Base-by-base conservation (phyloP, 2,329 filamentous ascomycete species). In the Fusarium coffeatum region DNA sequence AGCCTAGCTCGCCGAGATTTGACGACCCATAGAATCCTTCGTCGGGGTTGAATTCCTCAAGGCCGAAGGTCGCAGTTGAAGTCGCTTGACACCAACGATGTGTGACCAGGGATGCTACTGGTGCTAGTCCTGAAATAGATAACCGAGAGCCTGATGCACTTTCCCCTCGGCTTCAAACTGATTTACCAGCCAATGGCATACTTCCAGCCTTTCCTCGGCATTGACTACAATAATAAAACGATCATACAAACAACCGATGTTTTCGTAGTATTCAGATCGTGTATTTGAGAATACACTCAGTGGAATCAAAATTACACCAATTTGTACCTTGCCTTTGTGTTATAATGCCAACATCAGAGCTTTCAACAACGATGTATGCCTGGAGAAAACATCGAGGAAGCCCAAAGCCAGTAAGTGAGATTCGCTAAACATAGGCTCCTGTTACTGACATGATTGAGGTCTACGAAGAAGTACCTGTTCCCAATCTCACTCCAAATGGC, bases 321-420 rank as follows among this genome's bases (percentile, higher is more conserved):
- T 4, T 37, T 11, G 5, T 6, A n/a, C 9, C 16, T n/a, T 10
- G 16, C 18, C n/a, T 28, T 28, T 28, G 11, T n/a, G 9, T 6
- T 12, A 27, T 27, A 11, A 61, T 61, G 58, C 5, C 37, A 13
- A 18, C n/a, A 0, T n/a, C n/a, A 2, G 20, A 43, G 10, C 11
- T 30, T 9, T 49, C 64, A 16, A 16, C 40, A 11, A 76, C 76
- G 5, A 80, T 81, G 79, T 67, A 71, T 48, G 79, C 77, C 1
- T 81, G 79, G 79, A 73, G 76, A 41, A 79, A 79, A 60, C 76
- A 80, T 49, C 73, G 65, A 55, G 79, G 78, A 45, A 76, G 72
- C 30, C 72, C 71, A 3, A 65, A 62, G 8, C 67, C 67, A 27
- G 67, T 69, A 64, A 3, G 25, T 16, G 2, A 6, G 10, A 2